Evolutionary conservation across 75 land plant species (phyloP), one percentile per base, ranked within the genome.

Genomic region (Picea glauca): DNA sequence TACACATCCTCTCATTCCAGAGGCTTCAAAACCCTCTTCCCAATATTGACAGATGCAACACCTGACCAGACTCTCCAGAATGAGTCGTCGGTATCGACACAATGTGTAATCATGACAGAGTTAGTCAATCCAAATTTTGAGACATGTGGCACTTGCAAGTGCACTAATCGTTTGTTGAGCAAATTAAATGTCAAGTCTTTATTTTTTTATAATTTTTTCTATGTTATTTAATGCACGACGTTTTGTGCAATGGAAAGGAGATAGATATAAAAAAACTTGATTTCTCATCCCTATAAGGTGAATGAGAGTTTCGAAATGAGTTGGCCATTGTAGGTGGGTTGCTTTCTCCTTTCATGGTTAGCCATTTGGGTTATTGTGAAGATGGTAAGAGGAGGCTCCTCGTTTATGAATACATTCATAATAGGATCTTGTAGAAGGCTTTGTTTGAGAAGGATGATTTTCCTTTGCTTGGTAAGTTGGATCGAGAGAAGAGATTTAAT

Each of bases 321-420:
- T 46, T 90, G 58, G 80, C 77, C 57, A 82, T 92, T n/a, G 84
- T 91, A 26, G 87, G 90, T 40, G 82, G 84, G 57, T 60, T 86
- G 59, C 74, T 64, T n/a, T 92, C 90, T 3, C 89, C 90, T 6
- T 84, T 80, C 74, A 81, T 94, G 13, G 97, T 92, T 35, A 70
- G 85, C n/a, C 84, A 92, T n/a, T 79, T 94, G 38, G 97, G 97
- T 8, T 94, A 87, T 78, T 90, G 89, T 80, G 75, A 84, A n/a
- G 83, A 76, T 43, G 62, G 72, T 2, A 80, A 66, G 30, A 61
- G 14, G 82, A 56, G 23, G 46, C n/a, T 91, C 3, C 81, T 93
- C 35, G 93, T 91, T 23, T 93, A 88, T 78, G 93, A 93, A 87
- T 88, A 81, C 78, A 91, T 93, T 90, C 82, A 85, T 1, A 89